These are phyloP conservation scores for Cutaneotrichosporon sp. DNA, from an alignment of 1,284 basidiomycete genomes.

Conservation along the genomic window DNA sequence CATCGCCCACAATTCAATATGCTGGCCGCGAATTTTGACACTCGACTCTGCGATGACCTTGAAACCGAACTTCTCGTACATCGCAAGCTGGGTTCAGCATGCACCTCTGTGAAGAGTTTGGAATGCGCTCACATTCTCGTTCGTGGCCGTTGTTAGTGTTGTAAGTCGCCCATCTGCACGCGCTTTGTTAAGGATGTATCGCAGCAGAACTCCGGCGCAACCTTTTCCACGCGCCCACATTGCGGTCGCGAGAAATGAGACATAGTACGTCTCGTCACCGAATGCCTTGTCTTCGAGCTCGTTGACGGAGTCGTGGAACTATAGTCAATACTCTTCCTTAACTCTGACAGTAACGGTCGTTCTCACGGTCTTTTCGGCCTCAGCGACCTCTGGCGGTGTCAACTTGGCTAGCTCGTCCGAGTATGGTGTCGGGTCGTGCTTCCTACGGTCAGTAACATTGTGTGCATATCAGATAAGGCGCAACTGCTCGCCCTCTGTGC, in stretches of 20 bases:
- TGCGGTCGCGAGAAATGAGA: constrained; percentile 6
- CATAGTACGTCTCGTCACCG: constrained; percentile 2
- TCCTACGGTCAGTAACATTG: background rate
- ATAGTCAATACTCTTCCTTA: background rate
- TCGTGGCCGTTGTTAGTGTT: constrained; percentile 3
- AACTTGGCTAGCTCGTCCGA: background rate
- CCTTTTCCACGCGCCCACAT: constrained; percentile 4
- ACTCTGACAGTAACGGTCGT: no score
- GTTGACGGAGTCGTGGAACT: constrained; percentile 2
- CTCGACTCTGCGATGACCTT: background rate
- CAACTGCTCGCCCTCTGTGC: no score
- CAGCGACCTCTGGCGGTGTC: background rate
- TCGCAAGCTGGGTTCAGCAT: background rate
- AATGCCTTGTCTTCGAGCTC: background rate
- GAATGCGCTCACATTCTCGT: background rate
- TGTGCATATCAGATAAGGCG: no score
- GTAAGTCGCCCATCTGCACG: background rate
- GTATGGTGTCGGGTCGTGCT: constrained; percentile 5
- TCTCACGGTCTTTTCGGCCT: background rate
- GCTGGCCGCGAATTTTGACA: background rate
- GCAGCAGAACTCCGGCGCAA: background rate
- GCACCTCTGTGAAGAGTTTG: background rate
- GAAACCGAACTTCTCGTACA: constrained; percentile 7
- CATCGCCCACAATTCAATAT: background rate
- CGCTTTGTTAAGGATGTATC: background rate